Evolutionary conservation across 225 moss, liverwort and hornwort genomes (phyloP).

Genomic region (Asterella californica): DNA sequence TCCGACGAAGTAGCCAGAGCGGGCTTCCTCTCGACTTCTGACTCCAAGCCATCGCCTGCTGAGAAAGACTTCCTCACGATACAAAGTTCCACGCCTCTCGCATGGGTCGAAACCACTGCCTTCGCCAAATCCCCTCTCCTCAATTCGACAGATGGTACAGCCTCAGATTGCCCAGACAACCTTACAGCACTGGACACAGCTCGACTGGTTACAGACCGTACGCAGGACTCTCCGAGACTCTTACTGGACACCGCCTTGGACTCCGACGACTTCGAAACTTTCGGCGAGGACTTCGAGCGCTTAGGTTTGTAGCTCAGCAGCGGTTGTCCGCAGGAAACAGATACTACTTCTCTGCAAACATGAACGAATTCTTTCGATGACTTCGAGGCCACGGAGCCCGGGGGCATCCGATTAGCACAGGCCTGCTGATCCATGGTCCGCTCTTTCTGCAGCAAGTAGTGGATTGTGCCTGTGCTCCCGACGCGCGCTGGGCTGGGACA

Average conservation of each 20-base stretch:
- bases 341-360: slow-evolving; percentile 28
- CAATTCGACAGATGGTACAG: neutral
- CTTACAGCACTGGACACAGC: neutral
- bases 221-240: neutral
- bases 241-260: neutral
- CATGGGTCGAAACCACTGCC: neutral
- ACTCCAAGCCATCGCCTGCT: neutral
- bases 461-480: slow-evolving; percentile 21
- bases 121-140: neutral
- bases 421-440: slow-evolving; percentile 6
- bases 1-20: neutral
- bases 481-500: slow-evolving; percentile 32
- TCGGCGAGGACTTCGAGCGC: slow-evolving; percentile 14
- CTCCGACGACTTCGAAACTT: slow-evolving; percentile 5
- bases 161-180: neutral
- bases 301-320: slow-evolving; percentile 27
- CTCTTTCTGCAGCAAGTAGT: slow-evolving; percentile 22
- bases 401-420: neutral
- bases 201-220: slow-evolving; percentile 1
- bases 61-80: neutral
- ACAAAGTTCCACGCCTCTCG: neutral
- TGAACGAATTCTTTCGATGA: slow-evolving; percentile 22
- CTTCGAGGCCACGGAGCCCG: neutral
- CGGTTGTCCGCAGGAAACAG: slow-evolving; percentile 29
- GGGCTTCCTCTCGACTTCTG: neutral